phyloP scores from a whole-genome alignment of 768 basidiomycete species.

The Tulasnella sp. region DNA sequence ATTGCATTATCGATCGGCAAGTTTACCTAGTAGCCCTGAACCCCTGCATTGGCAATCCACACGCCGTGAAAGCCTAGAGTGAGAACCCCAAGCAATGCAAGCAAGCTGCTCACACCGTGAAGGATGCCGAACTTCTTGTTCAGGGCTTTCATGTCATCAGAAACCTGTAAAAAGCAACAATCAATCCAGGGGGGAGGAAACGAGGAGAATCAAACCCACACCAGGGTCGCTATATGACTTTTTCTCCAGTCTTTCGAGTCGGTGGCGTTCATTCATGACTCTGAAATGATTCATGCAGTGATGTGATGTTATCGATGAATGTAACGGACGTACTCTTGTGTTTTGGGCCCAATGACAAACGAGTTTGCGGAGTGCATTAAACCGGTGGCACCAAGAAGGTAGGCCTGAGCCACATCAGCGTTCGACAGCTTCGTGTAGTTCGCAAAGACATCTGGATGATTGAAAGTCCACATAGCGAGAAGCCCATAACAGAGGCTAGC shows the following conservation, averaged over 20 bases:
- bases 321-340: slow-evolving; percentile 35
- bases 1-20: too few relatives aligned
- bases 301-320: slow-evolving; percentile 7
- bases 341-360: slow-evolving; percentile 56
- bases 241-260: slow-evolving; percentile 60
- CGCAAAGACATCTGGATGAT: slow-evolving; percentile 42
- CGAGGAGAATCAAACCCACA: slow-evolving; percentile 31
- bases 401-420: slow-evolving; percentile 54
- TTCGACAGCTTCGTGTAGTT: slow-evolving; percentile 36
- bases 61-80: slow-evolving; percentile 55
- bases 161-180: slow-evolving; percentile 35
- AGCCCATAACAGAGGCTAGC: slow-evolving; percentile 42
- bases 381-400: slow-evolving; percentile 37
- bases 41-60: slow-evolving; percentile 49
- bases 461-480: slow-evolving; percentile 43
- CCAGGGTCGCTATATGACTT: slow-evolving; percentile 50
- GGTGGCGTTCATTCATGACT: slow-evolving; percentile 63
- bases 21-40: slow-evolving; percentile 20
- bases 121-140: slow-evolving; percentile 52
- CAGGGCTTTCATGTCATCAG: slow-evolving; percentile 52
- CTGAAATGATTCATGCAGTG: slow-evolving; percentile 25
- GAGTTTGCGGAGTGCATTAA: slow-evolving; percentile 47
- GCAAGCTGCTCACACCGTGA: slow-evolving; percentile 56
- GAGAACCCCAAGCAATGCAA: slow-evolving; percentile 49
- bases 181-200: neutral